Conservation (phyloP, 441 rosid species). For the Jatropha multifida region DNA sequence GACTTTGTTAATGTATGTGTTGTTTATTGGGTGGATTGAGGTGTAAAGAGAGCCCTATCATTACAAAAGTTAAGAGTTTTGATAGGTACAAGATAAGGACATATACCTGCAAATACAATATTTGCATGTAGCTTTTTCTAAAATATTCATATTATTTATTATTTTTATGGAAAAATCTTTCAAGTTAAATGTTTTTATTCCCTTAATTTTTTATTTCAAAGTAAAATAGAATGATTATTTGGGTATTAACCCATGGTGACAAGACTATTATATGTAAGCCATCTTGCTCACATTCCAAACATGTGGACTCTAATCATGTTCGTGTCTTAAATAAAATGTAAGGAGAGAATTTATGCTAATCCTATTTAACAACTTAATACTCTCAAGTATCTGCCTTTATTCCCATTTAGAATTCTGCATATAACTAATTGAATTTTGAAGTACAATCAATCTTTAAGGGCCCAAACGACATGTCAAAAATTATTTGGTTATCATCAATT, state of each 20-base stretch:
- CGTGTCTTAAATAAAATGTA: not conserved
- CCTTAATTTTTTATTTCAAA: too few relatives aligned
- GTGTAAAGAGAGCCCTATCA: conserved; percentile 28
- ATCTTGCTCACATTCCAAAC: not conserved
- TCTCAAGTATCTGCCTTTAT: not conserved
- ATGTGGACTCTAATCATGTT: conserved; percentile 1
- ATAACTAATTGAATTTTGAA: too few relatives aligned
- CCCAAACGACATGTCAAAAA: too few relatives aligned
- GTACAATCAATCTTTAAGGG: too few relatives aligned
- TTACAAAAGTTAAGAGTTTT: conserved; percentile 20
- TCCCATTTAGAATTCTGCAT: not conserved
- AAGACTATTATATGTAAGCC: not conserved
- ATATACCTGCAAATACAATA: conserved; percentile 22
- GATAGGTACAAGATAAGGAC: conserved; percentile 32
- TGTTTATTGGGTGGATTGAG: conserved; percentile 24
- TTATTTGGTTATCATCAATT: too few relatives aligned
- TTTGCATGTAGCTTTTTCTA: not conserved
- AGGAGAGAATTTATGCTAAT: not conserved
- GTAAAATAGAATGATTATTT: too few relatives aligned
- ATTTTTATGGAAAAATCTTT: too few relatives aligned
- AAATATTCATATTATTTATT: too few relatives aligned
- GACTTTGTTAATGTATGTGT: not conserved
- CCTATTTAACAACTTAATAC: not conserved
- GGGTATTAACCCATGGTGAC: not conserved
- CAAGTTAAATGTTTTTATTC: too few relatives aligned